Evolutionary conservation across 495 filamentous ascomycete species (phyloP).

Genomic region (Penicillium argentinense): DNA sequence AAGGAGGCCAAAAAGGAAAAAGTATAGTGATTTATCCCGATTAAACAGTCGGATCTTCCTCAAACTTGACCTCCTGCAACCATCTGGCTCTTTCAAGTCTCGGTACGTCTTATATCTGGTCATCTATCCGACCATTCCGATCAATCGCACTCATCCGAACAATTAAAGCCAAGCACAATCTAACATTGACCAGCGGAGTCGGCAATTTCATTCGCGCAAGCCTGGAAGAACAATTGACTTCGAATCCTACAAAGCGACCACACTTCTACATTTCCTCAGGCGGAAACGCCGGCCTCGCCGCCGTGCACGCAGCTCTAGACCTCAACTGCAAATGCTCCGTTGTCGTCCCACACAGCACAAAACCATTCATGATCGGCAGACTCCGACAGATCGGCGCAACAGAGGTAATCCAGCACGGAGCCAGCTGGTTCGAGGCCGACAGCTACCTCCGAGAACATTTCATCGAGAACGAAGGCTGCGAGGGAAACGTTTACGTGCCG

Average conservation of each 20-base stretch:
- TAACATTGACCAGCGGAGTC: slow-evolving; percentile 55
- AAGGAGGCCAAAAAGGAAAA: slow-evolving; percentile 6
- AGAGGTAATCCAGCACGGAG: slow-evolving; percentile 69
- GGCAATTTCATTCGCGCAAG: slow-evolving; percentile 68
- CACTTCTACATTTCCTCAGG: slow-evolving; percentile 87
- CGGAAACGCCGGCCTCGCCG: slow-evolving; percentile 92
- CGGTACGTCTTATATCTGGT: slow-evolving; percentile 48
- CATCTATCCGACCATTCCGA: background rate
- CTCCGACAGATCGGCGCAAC: slow-evolving; percentile 63
- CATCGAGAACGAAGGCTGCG: slow-evolving; percentile 55
- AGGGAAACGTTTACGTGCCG: slow-evolving; percentile 51
- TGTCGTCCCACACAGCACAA: slow-evolving; percentile 69
- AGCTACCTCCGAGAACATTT: slow-evolving; percentile 59
- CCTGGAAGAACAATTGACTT: too few species aligned
- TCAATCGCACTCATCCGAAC: background rate
- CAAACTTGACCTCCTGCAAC: slow-evolving; percentile 89
- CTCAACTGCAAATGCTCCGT: slow-evolving; percentile 69
- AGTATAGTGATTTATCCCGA: background rate
- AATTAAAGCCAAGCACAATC: too few species aligned
- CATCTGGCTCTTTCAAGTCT: slow-evolving; percentile 90
- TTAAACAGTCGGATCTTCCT: slow-evolving; percentile 70
- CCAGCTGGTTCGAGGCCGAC: slow-evolving; percentile 77
- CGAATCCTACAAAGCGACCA: slow-evolving; percentile 32
- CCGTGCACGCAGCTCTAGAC: slow-evolving; percentile 67
- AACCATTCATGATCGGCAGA: slow-evolving; percentile 67